A percentile compares a stretch with the other conserved stretches of the same genome.
Evolutionary conservation across 1,284 basidiomycete genomes (phyloP).

Genomic region (Irpex sp.): DNA sequence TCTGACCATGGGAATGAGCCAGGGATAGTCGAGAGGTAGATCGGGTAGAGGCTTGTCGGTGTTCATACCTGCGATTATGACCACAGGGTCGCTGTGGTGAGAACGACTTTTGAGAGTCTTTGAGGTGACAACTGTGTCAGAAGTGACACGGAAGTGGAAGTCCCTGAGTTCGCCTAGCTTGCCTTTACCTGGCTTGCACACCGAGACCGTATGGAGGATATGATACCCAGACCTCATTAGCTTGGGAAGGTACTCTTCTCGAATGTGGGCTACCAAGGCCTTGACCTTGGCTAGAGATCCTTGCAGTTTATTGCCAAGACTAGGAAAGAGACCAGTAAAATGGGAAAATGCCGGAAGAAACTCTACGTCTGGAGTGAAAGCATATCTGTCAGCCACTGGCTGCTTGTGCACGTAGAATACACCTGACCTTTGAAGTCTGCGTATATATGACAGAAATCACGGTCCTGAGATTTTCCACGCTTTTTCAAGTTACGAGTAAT

Average conservation of each 20-base stretch:
- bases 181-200: background rate
- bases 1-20: slow-evolving; percentile 18
- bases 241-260: background rate
- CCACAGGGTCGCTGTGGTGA: slow-evolving; percentile 11
- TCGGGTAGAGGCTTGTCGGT: slow-evolving; percentile 10
- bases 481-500: slow-evolving; percentile 4
- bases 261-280: slow-evolving; percentile 2
- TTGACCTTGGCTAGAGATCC: slow-evolving; percentile 7
- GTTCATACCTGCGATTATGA: slow-evolving; percentile 26
- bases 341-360: slow-evolving; percentile 18
- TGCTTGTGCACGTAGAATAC: background rate
- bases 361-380: slow-evolving; percentile 13
- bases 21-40: slow-evolving; percentile 13
- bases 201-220: slow-evolving; percentile 8
- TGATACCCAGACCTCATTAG: slow-evolving; percentile 5
- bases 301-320: slow-evolving; percentile 12
- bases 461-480: slow-evolving; percentile 8
- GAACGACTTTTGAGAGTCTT: slow-evolving; percentile 3
- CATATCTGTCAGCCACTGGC: background rate
- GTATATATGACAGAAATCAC: slow-evolving; percentile 20
- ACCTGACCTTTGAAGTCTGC: slow-evolving; percentile 22
- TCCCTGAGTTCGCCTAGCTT: background rate
- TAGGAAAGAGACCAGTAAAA: slow-evolving; percentile 17
- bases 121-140: slow-evolving; percentile 9
- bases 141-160: slow-evolving; percentile 20